Evolutionary conservation across 768 basidiomycete genomes (phyloP), one percentile per base, ranked within the genome.

Genomic region (Leccinum fibrillosum): DNA sequence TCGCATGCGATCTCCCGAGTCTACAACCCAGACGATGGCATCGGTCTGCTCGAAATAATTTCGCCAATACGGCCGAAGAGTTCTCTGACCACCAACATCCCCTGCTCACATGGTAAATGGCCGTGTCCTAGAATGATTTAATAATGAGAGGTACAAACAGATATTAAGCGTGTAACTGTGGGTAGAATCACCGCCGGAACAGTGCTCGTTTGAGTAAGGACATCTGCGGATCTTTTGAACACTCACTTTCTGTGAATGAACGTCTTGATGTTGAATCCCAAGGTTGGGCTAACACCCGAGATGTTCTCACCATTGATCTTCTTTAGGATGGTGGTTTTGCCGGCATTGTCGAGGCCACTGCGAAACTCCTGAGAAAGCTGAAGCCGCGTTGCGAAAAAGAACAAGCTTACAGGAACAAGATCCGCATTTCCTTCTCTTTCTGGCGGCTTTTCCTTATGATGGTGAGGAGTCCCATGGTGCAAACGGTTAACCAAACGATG

Each of bases 31-130:
- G 34, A 98, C 94, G 47, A 99, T 80, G 7, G 91, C 96, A 74
- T 98, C 97, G 10, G 97, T 98, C 74, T 94, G 92, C 74, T 99
- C 97, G 65, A 98, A 98, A 76, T 98, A 98, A 73, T 98, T 99
- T 25, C 93, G 80, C 97, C 97, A 99, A 73, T 98, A 98, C 7
- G 97, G 96, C 30, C 97, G 84, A 53, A 99, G 85, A 0, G 93
- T 95, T 57, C 89, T 86, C 73, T 99, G 97, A 23, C 97, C 96
- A 35, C 97, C 97, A 35, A 98, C 94, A 72, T 99, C 97, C 97
- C 96, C 95, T 98, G 66, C 57, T 54, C 54, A 32, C 69, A 91
- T 88, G 91, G 49, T 94, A 86, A 72, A 92, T 92, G 58, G 85
- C 88, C 66, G 92, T 62, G 86, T 88, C 50, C 9, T 26, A 21